Base-by-base conservation (phyloP, 169 alveolate genomes). In the Plasmodium cynomolgi region DNA sequence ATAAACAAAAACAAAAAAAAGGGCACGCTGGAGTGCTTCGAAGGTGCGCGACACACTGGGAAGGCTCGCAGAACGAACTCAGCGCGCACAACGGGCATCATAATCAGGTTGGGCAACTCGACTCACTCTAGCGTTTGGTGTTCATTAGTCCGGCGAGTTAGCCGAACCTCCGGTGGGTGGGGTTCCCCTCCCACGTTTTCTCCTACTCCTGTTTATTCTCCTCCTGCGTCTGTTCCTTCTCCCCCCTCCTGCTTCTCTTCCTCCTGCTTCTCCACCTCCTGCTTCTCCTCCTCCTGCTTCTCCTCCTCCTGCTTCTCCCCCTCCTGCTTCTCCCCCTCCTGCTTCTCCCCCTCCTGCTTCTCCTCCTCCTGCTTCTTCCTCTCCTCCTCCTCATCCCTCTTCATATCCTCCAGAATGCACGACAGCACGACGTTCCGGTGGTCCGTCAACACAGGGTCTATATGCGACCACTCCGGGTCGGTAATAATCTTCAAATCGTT, bases 371-470 rank as follows among this genome's bases (percentile, higher is more conserved):
- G 44, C 44, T 37, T 37, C 44, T 37, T 6, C 44, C 4, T 6
- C 44, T 37, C 44, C 44, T 37, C 0, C 44, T 37, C 8, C 0
- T 83, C 80, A 0, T 79, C 68, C 17, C 44, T 23, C 26, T 34
- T 9, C 31, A 75, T 29, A 41, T 86, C 93, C 26, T 86, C 81
- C 74, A 86, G 23, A 75, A 86, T 86, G 31, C 71, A 56, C 8
- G 93, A 86, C 9, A 86, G 58, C 8, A 77, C 81, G 2, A 86
- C 9, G 5, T 79, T 62, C n/a, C 58, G 29, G 47, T 44, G 31
- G 79, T 86, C 93, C 31, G 84, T 0, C 73, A 44, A 11, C 3
- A 86, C 2, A 8, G 86, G 86, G 29, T 86, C 93, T n/a, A 86
- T 50, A 26, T 86, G 93, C 1, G 93, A 75, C 93, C 93, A 86